phyloP scores from a whole-genome alignment of 2,329 filamentous ascomycete genomes.

The Metarhizium album region DNA sequence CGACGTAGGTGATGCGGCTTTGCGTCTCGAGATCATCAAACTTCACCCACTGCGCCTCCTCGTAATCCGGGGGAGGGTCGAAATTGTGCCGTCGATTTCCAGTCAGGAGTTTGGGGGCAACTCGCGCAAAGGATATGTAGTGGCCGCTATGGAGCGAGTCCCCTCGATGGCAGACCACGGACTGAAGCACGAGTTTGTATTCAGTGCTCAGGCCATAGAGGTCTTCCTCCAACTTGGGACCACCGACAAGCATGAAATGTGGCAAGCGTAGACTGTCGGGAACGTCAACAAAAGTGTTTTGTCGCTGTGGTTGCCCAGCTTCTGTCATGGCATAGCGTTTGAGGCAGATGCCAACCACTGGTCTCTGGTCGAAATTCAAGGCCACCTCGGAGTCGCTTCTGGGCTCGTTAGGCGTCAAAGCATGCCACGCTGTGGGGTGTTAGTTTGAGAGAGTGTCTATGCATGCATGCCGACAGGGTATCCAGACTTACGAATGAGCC shows the following conservation, averaged over 20 bases:
- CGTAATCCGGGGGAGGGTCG: slow-evolving; percentile 53
- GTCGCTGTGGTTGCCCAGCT: slow-evolving; percentile 56
- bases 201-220: slow-evolving; percentile 64
- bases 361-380: slow-evolving; percentile 75
- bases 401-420: slow-evolving; percentile 41
- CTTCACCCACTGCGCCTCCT: slow-evolving; percentile 72
- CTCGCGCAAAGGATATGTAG: slow-evolving; percentile 77
- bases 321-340: slow-evolving; percentile 72
- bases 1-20: slow-evolving; percentile 62
- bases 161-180: slow-evolving; percentile 85
- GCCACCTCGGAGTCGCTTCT: slow-evolving; percentile 68
- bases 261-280: slow-evolving; percentile 71
- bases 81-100: slow-evolving; percentile 45
- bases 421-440: slow-evolving; percentile 64
- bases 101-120: slow-evolving; percentile 51
- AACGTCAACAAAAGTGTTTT: slow-evolving; percentile 83
- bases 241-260: slow-evolving; percentile 74
- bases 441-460: background rate
- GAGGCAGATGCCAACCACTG: slow-evolving; percentile 83
- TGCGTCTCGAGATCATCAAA: slow-evolving; percentile 74
- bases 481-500: slow-evolving; percentile 63
- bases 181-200: slow-evolving; percentile 86
- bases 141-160: slow-evolving; percentile 80
- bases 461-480: background rate
- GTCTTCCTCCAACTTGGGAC: slow-evolving; percentile 49